Percentiles rank a stretch among this genome's conserved stretches.
Conservation (phyloP, 2,329 filamentous ascomycete species). For the Hysterium pulicare region DNA sequence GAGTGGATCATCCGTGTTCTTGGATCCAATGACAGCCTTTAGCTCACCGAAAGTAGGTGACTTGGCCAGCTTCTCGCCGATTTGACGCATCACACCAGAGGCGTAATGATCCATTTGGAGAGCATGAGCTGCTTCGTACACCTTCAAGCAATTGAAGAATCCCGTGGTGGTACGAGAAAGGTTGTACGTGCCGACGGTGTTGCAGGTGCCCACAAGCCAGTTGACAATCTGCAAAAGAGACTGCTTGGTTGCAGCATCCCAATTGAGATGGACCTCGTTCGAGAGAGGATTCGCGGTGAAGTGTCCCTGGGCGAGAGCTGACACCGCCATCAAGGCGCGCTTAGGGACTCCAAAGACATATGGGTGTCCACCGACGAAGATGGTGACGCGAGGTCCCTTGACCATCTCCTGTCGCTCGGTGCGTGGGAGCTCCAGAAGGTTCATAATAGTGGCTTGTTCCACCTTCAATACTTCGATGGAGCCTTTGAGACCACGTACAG, state of each 20-base stretch:
- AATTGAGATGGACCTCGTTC: neutral
- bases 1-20: too few relatives aligned
- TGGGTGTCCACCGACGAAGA: neutral
- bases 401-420: neutral
- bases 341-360: neutral
- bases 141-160: neutral
- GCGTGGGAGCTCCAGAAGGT: neutral
- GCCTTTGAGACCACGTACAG: too few relatives aligned
- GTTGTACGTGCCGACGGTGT: neutral
- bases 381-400: neutral
- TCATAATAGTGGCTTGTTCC: neutral
- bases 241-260: neutral
- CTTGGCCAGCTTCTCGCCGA: too few relatives aligned
- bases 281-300: neutral
- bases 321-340: neutral
- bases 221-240: neutral
- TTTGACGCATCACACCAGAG: too few relatives aligned
- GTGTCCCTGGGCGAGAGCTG: neutral
- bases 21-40: too few relatives aligned
- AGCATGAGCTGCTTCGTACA: neutral
- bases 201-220: neutral
- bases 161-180: neutral
- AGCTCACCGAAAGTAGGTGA: too few relatives aligned
- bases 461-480: too few relatives aligned
- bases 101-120: neutral